Conservation (phyloP, 2,329 filamentous ascomycete species). For the Huntiella moniliformis region DNA sequence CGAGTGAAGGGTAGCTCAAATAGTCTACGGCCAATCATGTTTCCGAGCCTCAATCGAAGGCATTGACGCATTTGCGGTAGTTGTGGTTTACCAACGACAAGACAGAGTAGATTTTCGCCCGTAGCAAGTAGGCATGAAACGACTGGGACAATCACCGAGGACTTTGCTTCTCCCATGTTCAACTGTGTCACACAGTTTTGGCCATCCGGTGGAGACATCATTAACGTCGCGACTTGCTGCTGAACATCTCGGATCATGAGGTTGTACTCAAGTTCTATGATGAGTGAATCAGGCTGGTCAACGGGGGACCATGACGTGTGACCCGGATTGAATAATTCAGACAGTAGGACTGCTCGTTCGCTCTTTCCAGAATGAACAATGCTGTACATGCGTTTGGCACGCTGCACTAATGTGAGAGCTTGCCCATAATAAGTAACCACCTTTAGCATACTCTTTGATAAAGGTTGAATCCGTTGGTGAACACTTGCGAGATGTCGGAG, state of each 20-base stretch:
- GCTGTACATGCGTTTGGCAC: slow-evolving; percentile 22
- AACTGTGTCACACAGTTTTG: slow-evolving; percentile 41
- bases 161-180: slow-evolving; percentile 57
- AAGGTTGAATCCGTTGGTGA: no score
- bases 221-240: slow-evolving; percentile 34
- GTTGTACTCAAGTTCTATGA: slow-evolving; percentile 45
- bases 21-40: slow-evolving; percentile 33
- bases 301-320: slow-evolving; percentile 35
- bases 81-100: slow-evolving; percentile 43
- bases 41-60: slow-evolving; percentile 33
- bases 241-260: slow-evolving; percentile 43
- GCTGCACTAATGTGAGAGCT: no score
- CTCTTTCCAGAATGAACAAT: background rate
- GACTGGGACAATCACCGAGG: slow-evolving; percentile 49
- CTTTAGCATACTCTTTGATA: no score
- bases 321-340: slow-evolving; percentile 30
- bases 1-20: slow-evolving; percentile 42
- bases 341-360: slow-evolving; percentile 19
- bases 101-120: slow-evolving; percentile 28
- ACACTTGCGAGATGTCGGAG: no score
- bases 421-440: no score
- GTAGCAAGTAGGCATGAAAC: slow-evolving; percentile 36
- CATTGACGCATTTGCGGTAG: slow-evolving; percentile 41
- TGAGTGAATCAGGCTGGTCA: slow-evolving; percentile 37
- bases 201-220: slow-evolving; percentile 25